Evolutionary conservation across 495 filamentous ascomycete species (phyloP).

Genomic region (Penicillium flavigenum): DNA sequence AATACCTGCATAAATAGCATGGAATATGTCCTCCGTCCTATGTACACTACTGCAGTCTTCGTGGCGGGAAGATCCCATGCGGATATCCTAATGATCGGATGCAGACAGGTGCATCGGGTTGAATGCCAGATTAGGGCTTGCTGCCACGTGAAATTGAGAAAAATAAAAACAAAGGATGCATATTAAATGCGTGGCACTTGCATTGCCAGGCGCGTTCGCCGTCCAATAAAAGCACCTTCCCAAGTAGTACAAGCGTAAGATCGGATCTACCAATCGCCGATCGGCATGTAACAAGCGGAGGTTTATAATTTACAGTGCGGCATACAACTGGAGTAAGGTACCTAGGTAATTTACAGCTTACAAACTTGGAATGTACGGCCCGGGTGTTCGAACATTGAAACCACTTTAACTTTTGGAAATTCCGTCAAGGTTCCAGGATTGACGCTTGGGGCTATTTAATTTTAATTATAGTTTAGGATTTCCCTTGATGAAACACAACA

Average conservation of each 20-base stretch:
- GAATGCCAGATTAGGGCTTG: constrained; percentile 12
- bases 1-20: not conserved
- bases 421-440: not conserved
- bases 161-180: not conserved
- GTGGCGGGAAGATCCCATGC: constrained; percentile 12
- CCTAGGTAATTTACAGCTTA: not conserved
- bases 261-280: constrained; percentile 15
- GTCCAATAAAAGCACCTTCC: constrained; percentile 14
- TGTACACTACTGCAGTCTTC: not conserved
- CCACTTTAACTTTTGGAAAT: not conserved
- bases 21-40: not conserved
- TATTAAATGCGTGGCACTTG: not conserved
- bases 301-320: constrained; percentile 1
- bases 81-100: constrained; percentile 1
- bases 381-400: not conserved
- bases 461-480: constrained; percentile 8
- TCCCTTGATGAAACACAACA: not conserved
- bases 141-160: constrained; percentile 11
- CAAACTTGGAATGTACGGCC: not conserved
- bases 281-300: constrained; percentile 4
- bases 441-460: not conserved
- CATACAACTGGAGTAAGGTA: not conserved
- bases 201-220: not conserved
- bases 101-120: constrained; percentile 14
- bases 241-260: constrained; percentile 4